A percentile compares a stretch with the other conserved stretches of the same genome.
Conservation (phyloP, 1,284 basidiomycete species). For the Porodaedalea pini region DNA sequence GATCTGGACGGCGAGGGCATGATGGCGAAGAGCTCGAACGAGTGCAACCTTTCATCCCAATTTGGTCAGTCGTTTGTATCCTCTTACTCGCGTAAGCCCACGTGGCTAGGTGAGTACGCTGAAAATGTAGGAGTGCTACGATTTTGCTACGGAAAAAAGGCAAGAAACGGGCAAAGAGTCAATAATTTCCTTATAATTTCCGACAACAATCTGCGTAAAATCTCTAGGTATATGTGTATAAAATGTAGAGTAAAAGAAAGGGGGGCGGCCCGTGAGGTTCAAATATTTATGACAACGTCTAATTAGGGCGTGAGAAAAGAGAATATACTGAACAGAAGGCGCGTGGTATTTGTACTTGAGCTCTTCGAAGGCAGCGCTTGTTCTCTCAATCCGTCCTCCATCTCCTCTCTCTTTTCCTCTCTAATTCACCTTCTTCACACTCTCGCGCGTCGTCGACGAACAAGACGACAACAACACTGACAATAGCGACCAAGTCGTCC, state of each 20-base stretch:
- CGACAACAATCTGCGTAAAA: no score
- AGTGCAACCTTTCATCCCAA: constrained; percentile 3
- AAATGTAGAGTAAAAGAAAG: not conserved
- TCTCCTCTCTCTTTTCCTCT: constrained; percentile 1
- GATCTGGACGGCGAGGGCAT: not conserved
- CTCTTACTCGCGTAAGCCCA: no score
- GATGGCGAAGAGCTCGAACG: not conserved
- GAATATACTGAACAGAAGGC: not conserved
- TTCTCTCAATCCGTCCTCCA: constrained; percentile 8
- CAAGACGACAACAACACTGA: not conserved
- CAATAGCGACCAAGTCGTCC: not conserved
- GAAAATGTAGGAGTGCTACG: no score
- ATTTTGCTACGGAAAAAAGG: not conserved
- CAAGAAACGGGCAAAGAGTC: no score
- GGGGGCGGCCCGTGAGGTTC: no score
- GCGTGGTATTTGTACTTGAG: constrained; percentile 4
- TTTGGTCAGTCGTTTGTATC: not conserved
- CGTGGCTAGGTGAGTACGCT: no score
- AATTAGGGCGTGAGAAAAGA: constrained; percentile 1
- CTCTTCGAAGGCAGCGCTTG: constrained; percentile 2
- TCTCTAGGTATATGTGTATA: no score
- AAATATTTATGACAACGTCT: no score
- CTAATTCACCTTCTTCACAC: not conserved
- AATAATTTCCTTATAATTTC: no score
- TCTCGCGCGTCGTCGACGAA: not conserved